These are phyloP conservation scores for Castanopsis chinensis DNA, from an alignment of 306 rosid species.

Conservation along the genomic window DNA sequence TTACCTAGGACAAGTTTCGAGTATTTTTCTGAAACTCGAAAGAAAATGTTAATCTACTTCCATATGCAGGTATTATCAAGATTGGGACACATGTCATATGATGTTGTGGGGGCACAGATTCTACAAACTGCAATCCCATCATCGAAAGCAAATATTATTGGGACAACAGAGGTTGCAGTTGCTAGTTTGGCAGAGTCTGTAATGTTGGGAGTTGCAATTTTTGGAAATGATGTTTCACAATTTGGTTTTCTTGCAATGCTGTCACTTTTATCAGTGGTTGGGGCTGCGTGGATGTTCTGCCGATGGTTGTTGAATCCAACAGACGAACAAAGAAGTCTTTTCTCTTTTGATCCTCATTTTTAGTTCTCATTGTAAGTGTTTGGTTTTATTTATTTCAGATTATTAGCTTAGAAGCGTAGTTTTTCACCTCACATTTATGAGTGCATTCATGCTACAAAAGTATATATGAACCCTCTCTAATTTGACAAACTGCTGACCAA, in stretches of 20 bases:
- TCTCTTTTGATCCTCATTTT: constrained; percentile 60
- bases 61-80: constrained; percentile 74
- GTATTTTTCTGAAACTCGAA: neutral
- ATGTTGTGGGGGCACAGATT: constrained; percentile 92
- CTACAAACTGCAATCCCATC: constrained; percentile 91
- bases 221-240: constrained; percentile 80
- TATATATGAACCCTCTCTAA: neutral
- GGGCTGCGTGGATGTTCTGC: constrained; percentile 84
- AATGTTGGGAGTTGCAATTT: constrained; percentile 83
- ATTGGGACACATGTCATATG: constrained; percentile 94
- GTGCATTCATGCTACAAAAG: neutral
- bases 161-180: constrained; percentile 89
- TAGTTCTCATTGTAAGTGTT: constrained; percentile 43
- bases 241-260: constrained; percentile 71
- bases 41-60: constrained; percentile 15
- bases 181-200: constrained; percentile 92
- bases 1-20: neutral
- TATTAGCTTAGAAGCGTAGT: neutral
- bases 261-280: constrained; percentile 83
- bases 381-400: neutral
- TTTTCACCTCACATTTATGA: neutral
- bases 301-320: constrained; percentile 88
- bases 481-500: neutral
- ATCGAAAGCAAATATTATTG: constrained; percentile 91
- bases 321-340: constrained; percentile 67